Evolutionary conservation across 2,329 filamentous ascomycete species (phyloP), one percentile per base, ranked within the genome.

Genomic region (Fusarium sp.): DNA sequence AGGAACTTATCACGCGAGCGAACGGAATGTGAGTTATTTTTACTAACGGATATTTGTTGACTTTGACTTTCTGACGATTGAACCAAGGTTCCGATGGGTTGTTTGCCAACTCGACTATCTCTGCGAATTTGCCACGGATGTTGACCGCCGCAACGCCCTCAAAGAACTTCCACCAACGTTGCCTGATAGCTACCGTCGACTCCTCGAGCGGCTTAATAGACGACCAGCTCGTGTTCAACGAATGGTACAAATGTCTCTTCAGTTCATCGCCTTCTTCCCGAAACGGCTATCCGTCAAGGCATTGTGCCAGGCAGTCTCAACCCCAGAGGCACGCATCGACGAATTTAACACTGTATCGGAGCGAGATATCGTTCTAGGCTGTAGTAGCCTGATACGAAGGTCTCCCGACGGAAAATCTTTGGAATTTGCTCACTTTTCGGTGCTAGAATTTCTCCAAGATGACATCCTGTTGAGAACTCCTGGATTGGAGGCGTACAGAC

Each of bases 41-140:
- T 56, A 2, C 12, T 5, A 36, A 24, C 14, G 4, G 1, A 9
- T 1, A 0, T 29, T 1, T 3, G 20, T 16, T 14, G 20, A 10
- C 2, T 6, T 9, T 27, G 14, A 8, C 2, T 24, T 24, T 56
- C 33, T 56, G 20, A 56, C 53, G 6, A 58, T 9, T 16, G 0
- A 0, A 1, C 6, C 0, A 0, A 76, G 74, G 74, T 76, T 76
- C 10, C 69, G 72, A 5, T 76, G 74, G 74, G 74, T 73, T 17
- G 64, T 62, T 3, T 76, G 74, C 2, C 74, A 76, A 12, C 5
- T 76, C 0, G 72, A 76, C 56, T 66, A 76, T 12, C 64, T 76
- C 5, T 66, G 74, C 2, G 44, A 74, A 7, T 64, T 59, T 22
- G 55, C 49, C 1, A 56, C 49, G 0, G 72, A 76, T 4, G 22